Evolutionary conservation across 148 eudicot genomes (phyloP).

Genomic region (Oxyria digyna): DNA sequence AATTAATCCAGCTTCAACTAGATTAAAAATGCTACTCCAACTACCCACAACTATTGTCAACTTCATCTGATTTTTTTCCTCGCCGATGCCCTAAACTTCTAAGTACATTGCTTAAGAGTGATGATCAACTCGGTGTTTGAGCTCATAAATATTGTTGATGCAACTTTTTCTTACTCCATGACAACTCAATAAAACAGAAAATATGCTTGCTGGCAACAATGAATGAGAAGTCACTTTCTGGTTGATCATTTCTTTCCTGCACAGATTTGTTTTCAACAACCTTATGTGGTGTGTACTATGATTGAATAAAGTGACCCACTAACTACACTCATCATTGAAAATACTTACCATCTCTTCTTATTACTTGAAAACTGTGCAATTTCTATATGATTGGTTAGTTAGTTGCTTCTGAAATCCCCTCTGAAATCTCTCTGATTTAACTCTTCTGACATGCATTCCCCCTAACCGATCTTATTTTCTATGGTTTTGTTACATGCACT

Average conservation of each 20-base stretch:
- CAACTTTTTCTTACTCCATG: background rate
- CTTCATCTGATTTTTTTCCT: no score
- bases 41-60: no score
- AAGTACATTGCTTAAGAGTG: no score
- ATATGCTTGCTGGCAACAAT: background rate
- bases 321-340: background rate
- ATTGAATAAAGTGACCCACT: background rate
- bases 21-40: no score
- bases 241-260: background rate
- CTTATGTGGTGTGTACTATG: constrained; percentile 8
- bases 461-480: background rate
- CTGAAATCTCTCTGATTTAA: background rate
- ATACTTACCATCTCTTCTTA: background rate
- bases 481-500: background rate
- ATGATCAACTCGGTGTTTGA: no score
- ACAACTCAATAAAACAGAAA: background rate
- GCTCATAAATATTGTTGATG: background rate
- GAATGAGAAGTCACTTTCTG: background rate
- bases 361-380: constrained; percentile 4
- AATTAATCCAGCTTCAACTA: no score
- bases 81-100: no score
- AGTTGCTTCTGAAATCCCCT: background rate
- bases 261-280: background rate
- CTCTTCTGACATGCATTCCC: constrained; percentile 6
- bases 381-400: background rate